phyloP scores from a whole-genome alignment of 202 grass and related monocot species.

The Sporobolus alterniflorus region DNA sequence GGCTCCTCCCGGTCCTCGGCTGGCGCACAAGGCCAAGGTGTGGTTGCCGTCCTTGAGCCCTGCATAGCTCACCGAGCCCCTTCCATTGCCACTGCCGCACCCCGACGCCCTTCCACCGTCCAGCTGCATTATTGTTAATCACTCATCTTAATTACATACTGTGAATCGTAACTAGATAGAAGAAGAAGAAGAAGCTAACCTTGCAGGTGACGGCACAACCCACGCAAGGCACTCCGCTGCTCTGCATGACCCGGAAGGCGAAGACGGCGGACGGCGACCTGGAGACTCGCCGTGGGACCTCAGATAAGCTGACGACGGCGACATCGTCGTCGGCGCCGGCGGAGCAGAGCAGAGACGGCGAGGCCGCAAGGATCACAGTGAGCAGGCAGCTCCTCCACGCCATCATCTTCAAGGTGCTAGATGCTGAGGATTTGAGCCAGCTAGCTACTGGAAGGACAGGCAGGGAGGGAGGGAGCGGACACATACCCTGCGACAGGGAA shows the following conservation, averaged over 20 bases:
- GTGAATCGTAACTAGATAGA: no score
- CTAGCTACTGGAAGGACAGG: background rate
- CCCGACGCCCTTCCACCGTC: constrained; percentile 4
- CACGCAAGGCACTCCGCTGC: constrained; percentile 33
- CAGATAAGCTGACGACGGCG: constrained; percentile 38
- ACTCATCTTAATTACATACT: no score
- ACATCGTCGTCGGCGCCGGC: constrained; percentile 32
- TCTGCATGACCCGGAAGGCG: constrained; percentile 42
- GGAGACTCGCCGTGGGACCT: constrained; percentile 46
- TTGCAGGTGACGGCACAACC: constrained; percentile 59
- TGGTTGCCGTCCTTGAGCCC: constrained; percentile 76
- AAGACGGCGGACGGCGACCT: constrained; percentile 49
- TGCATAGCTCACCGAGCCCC: constrained; percentile 31
- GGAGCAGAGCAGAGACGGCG: background rate
- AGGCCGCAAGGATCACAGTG: background rate
- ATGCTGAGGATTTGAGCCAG: background rate
- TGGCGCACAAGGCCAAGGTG: constrained; percentile 63
- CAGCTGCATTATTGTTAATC: constrained; percentile 24
- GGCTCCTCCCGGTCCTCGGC: background rate
- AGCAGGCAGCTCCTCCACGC: constrained; percentile 33
- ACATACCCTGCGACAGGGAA: constrained; percentile 4
- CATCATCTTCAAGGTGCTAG: constrained; percentile 10
- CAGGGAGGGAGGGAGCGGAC: no score
- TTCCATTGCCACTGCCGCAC: constrained; percentile 19
- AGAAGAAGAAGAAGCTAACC: constrained; percentile 12